Evolutionary conservation across 192 early-diverging fungal genomes (phyloP).

Genomic region (Pilobolus umbonatus): DNA sequence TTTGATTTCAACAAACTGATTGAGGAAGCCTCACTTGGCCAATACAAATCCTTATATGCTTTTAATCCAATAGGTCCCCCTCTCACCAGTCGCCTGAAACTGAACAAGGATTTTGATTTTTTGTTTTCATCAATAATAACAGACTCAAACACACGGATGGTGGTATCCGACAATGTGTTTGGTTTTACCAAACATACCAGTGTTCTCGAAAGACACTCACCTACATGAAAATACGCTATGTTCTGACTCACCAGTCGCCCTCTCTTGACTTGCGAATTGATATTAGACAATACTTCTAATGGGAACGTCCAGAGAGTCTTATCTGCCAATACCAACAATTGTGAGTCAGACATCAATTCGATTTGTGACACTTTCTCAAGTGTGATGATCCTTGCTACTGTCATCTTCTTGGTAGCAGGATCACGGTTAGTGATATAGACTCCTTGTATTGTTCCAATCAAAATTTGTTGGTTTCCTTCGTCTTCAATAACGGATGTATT

Average conservation of each 20-base stretch:
- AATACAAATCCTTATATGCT: constrained; percentile 71
- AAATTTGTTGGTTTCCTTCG: constrained; percentile 32
- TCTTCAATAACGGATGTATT: constrained; percentile 42
- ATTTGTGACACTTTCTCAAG: constrained; percentile 82
- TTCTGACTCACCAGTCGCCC: constrained; percentile 26
- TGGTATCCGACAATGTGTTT: constrained; percentile 19
- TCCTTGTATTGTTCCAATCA: constrained; percentile 81
- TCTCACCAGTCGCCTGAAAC: constrained; percentile 17
- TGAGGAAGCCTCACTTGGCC: constrained; percentile 83
- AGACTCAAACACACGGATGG: constrained; percentile 28
- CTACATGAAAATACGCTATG: constrained; percentile 30
- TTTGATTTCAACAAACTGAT: constrained; percentile 80
- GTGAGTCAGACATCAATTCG: constrained; percentile 73
- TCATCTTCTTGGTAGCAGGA: neutral
- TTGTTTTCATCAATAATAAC: constrained; percentile 11
- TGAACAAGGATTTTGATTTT: constrained; percentile 24
- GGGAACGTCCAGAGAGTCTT: constrained; percentile 54
- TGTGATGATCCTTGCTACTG: constrained; percentile 50
- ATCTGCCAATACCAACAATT: constrained; percentile 80
- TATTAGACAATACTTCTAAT: constrained; percentile 41
- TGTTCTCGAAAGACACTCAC: constrained; percentile 19
- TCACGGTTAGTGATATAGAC: constrained; percentile 52
- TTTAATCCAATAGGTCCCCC: constrained; percentile 16
- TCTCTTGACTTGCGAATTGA: constrained; percentile 34
- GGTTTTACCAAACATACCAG: constrained; percentile 29